Evolutionary conservation across 2,329 filamentous ascomycete genomes (phyloP), one percentile per base, ranked within the genome.

Genomic region (Cladosporium sp.): DNA sequence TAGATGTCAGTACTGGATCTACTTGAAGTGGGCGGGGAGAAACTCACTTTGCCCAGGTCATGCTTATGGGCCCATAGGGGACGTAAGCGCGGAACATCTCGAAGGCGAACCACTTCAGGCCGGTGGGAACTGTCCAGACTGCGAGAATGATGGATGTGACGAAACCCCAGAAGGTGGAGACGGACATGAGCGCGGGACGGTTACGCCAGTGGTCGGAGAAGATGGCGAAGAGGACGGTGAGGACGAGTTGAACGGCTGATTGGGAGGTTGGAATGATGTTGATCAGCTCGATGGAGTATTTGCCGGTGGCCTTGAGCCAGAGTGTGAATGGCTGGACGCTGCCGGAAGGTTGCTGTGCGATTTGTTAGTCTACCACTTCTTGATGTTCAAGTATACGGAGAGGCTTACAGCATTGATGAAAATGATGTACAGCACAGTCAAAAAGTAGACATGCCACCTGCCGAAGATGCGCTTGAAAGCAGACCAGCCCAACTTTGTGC

Each of bases 211-310:
- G 82, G 73, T 90, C 88, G 0, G 87, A 90, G 0, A 83, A 83
- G 88, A 88, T 90, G 0, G 87, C 89, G 68, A 89, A 90, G 3
- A 84, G 78, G 1, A 90, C 78, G 0, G 88, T 90, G 1, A 83
- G 84, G 14, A 89, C 73, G 0, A 90, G 80, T 67, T 86, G 83
- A 2, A 87, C 81, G 0, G 82, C 85, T 34, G 78, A 79, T 7
- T 82, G 82, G 1, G 80, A 78, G 2, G 87, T 82, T 0, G 82
- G 84, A 0, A 84, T 81, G 1, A 83, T 83, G 51, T 88, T 85
- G 15, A 89, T 90, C 2, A 89, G 86, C 65, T 67, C 68, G 66
- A 84, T 72, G 0, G 78, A 78, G 70, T 85, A 85, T 54, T 65
- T 59, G 30, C 79, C 79, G 0, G 80, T 80, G 47, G 79, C 64